A percentile compares a stretch with the other conserved stretches of the same genome.
phyloP scores from a whole-genome alignment of 169 alveolate genomes.

The Plasmodium relictum region DNA sequence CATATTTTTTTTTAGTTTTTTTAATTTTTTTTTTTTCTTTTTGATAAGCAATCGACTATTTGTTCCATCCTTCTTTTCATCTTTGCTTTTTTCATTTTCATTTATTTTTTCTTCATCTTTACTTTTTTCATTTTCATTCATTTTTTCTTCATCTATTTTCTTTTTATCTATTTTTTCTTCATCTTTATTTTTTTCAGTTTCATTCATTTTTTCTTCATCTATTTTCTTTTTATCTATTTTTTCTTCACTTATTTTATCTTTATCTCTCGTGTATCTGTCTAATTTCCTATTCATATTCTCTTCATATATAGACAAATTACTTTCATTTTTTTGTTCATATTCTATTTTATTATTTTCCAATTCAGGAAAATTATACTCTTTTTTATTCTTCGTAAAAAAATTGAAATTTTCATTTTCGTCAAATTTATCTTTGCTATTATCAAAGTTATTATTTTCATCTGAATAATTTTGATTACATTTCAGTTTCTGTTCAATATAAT shows the following conservation, averaged over 20 bases:
- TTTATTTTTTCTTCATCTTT: background rate
- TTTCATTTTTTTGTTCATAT: background rate
- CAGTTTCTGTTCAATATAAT: conserved; percentile 53
- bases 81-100: background rate
- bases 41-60: background rate
- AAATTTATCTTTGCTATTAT: background rate
- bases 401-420: background rate
- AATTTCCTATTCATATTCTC: too few relatives aligned
- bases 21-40: conserved; percentile 51
- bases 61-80: background rate
- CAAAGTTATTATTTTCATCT: background rate
- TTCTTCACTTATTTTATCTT: background rate
- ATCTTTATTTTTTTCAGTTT: background rate
- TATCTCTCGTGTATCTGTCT: background rate
- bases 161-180: background rate
- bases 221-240: too few relatives aligned
- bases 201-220: background rate
- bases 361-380: too few relatives aligned
- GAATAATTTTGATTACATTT: background rate
- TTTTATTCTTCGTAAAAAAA: too few relatives aligned
- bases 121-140: background rate
- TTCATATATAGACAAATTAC: background rate
- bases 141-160: background rate
- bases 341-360: background rate
- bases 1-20: conserved; percentile 72